phyloP scores from a whole-genome alignment of 148 eudicot species.

The Persicaria maculosa region DNA sequence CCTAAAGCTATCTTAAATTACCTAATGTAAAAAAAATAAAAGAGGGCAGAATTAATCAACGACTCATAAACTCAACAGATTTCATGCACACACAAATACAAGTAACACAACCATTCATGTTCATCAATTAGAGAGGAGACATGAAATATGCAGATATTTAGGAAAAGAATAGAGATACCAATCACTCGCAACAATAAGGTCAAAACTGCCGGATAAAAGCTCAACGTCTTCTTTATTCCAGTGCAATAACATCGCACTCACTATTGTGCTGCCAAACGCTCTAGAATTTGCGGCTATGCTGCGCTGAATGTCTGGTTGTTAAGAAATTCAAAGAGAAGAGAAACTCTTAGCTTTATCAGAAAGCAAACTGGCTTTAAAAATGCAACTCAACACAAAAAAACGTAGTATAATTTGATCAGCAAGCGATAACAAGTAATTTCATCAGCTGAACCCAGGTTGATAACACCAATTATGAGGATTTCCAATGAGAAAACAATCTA shows the following conservation, averaged over 20 bases:
- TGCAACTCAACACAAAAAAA: background rate
- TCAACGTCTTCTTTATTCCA: slow-evolving; percentile 52
- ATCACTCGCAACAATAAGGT: slow-evolving; percentile 80
- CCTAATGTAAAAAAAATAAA: background rate
- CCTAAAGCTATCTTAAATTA: background rate
- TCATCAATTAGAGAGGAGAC: background rate
- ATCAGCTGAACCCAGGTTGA: background rate
- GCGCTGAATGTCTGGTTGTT: slow-evolving; percentile 73
- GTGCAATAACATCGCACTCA: slow-evolving; percentile 57
- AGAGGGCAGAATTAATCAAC: background rate
- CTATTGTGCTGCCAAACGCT: slow-evolving; percentile 55
- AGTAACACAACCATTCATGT: background rate
- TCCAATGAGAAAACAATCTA: background rate
- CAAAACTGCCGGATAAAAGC: slow-evolving; percentile 42
- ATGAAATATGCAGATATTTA: slow-evolving; percentile 1
- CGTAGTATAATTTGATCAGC: background rate
- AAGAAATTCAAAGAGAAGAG: slow-evolving; percentile 20
- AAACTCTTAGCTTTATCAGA: background rate
- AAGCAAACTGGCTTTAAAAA: background rate
- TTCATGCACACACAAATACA: no score
- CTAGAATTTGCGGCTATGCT: slow-evolving; percentile 47
- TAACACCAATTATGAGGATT: background rate
- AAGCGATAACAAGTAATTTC: background rate
- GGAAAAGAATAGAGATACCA: slow-evolving; percentile 37
- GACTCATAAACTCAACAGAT: background rate